A percentile compares a stretch with the other conserved stretches of the same genome.
Evolutionary conservation across 345 rosid species (phyloP).

Genomic region (Brassica nigra): DNA sequence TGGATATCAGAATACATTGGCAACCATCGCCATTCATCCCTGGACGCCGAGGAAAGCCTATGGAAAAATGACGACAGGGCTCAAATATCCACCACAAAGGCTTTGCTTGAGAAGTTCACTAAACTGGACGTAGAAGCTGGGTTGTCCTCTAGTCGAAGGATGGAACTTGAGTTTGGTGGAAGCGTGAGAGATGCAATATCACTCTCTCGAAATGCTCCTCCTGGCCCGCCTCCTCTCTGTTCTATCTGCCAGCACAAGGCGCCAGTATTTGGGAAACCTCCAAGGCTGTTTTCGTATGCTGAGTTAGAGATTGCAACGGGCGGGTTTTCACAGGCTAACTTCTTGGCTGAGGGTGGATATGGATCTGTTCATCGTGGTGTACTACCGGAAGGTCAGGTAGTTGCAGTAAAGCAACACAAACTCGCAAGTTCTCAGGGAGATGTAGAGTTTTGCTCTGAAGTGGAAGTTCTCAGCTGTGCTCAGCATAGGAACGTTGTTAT

Average conservation of each 20-base stretch:
- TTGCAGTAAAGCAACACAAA: neutral
- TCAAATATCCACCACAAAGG: neutral
- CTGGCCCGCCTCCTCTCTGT: neutral
- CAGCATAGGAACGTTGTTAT: constrained; percentile 97
- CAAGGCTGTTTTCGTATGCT: neutral
- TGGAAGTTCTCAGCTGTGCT: constrained; percentile 98
- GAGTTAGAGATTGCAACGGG: neutral
- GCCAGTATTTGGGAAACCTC: neutral
- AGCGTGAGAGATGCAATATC: neutral
- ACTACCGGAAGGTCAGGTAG: neutral
- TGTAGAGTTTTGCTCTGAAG: constrained; percentile 34
- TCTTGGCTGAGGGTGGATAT: neutral
- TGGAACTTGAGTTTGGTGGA: neutral
- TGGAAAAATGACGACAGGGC: neutral
- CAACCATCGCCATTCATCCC: neutral
- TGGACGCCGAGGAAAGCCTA: neutral
- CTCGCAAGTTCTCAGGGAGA: neutral
- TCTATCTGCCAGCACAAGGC: neutral
- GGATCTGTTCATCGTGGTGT: neutral
- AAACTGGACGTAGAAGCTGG: neutral
- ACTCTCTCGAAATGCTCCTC: neutral
- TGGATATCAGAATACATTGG: neutral
- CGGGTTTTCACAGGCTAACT: neutral
- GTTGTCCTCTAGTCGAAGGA: neutral
- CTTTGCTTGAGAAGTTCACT: neutral